phyloP scores from a whole-genome alignment of 495 filamentous ascomycete species.

The Staphylotrichum tortipilum region DNA sequence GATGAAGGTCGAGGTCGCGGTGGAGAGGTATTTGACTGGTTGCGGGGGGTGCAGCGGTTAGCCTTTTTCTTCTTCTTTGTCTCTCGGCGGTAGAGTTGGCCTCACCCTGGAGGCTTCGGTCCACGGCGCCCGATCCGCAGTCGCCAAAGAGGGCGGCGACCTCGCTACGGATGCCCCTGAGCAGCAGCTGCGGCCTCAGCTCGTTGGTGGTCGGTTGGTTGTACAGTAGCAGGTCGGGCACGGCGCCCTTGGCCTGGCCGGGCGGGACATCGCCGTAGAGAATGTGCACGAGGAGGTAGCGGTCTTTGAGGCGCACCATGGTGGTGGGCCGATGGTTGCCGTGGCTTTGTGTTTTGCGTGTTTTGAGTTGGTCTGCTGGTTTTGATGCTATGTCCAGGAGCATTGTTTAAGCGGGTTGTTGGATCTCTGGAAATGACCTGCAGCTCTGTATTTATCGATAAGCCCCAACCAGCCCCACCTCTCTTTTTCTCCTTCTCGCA shows the following conservation, averaged over 20 bases:
- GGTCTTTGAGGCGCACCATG: constrained; percentile 96
- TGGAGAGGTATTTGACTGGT: constrained; percentile 84
- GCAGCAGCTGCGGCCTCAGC: constrained; percentile 53
- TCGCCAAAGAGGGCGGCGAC: constrained; percentile 78
- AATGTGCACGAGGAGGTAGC: constrained; percentile 87
- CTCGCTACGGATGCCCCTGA: constrained; percentile 58
- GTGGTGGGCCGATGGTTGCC: no score
- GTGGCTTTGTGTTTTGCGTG: no score
- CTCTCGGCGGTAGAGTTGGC: no score
- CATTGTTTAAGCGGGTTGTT: no score
- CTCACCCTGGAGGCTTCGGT: constrained; percentile 56
- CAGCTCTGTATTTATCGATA: no score
- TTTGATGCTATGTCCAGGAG: no score
- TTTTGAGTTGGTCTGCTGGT: no score
- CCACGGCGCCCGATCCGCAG: constrained; percentile 65
- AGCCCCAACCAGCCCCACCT: no score
- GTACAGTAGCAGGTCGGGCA: constrained; percentile 56
- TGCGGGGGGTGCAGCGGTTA: neutral
- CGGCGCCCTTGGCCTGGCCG: constrained; percentile 26
- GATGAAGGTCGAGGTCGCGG: constrained; percentile 89
- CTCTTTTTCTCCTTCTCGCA: no score
- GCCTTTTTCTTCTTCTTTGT: constrained; percentile 5
- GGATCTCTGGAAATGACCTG: no score
- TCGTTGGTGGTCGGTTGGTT: constrained; percentile 64
- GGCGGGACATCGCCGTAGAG: constrained; percentile 61